phyloP scores from a whole-genome alignment of 352 stramenopile species.

The Phytopythium ostracodes region DNA sequence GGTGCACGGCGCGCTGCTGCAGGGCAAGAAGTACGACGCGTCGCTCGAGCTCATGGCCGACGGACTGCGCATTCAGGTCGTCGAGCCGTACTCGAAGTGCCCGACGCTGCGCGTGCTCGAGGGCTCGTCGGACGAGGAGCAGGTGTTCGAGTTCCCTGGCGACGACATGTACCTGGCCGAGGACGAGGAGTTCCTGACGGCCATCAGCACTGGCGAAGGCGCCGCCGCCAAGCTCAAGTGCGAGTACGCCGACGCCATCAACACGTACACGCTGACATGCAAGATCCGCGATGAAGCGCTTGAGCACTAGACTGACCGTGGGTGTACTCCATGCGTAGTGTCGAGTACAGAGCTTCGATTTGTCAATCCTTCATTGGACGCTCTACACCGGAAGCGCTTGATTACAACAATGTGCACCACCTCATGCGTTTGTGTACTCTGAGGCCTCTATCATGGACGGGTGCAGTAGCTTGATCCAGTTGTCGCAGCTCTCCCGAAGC shows the following conservation, averaged over 20 bases:
- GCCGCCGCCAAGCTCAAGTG: conserved; percentile 21
- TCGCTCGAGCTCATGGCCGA: conserved; percentile 34
- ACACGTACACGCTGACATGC: conserved; percentile 38
- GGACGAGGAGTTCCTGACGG: conserved; percentile 31
- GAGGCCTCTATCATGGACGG: conserved; percentile 3
- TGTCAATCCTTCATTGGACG: neutral
- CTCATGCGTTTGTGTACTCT: neutral
- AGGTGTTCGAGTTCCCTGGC: conserved; percentile 26
- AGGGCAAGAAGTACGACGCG: conserved; percentile 27
- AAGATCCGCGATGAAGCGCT: conserved; percentile 36
- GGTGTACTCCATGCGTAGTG: neutral
- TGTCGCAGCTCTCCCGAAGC: conserved; percentile 8
- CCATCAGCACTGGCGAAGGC: conserved; percentile 11
- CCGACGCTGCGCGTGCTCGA: conserved; percentile 27
- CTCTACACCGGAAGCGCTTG: neutral
- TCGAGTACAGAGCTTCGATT: too few relatives aligned
- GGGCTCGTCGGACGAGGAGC: conserved; percentile 23
- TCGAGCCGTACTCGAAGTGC: conserved; percentile 35
- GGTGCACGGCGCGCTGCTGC: conserved; percentile 30
- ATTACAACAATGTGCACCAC: neutral
- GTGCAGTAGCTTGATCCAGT: conserved; percentile 12
- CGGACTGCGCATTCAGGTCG: conserved; percentile 26
- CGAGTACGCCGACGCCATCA: conserved; percentile 25
- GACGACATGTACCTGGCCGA: conserved; percentile 43
- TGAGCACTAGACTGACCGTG: conserved; percentile 11